Base-by-base conservation (phyloP, 1,139 yeast genomes). In the Yamadazyma triangularis region DNA sequence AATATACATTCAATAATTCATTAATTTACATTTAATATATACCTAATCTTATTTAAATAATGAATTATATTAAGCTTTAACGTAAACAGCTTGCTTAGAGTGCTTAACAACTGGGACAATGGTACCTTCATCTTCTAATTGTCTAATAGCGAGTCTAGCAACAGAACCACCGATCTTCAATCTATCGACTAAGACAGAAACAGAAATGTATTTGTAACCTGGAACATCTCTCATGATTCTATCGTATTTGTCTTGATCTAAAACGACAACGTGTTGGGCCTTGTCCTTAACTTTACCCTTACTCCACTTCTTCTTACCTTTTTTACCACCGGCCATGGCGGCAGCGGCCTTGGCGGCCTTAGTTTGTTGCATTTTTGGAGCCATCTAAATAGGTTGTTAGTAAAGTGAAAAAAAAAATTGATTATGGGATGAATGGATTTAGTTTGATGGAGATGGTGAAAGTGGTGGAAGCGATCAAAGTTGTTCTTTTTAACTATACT, bases 261-360 rank as follows among this genome's bases (percentile, higher is more conserved):
- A 79, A 70, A 86, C 77, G 64, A 91, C 91, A 66, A 88, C 81
- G 81, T 91, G 98, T 72, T 86, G 94, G 60, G 98, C 98, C 95
- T 86, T 91, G 77, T 91, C 99, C 93, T 93, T 93, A 73, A 88
- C 96, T 85, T 94, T 88, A 75, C 96, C 96, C 82, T 91, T 89
- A 83, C 94, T 85, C 98, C 98, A 91, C 96, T 91, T 91, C 95
- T 91, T 91, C 88, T 93, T 91, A 76, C 96, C 88, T 72, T 91
- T 88, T 87, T 91, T 91, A 82, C 97, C 96, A 85, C 97, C 97
- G 70, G 97, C 96, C 81, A 88, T 78, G 71, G 97, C 97, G 79
- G 98, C 97, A 64, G 97, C 96, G 70, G 97, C 96, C 82, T 89
- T 89, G 67, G 95, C 96, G 72, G 97, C 96, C 81, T 91, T 91